Evolutionary conservation across 192 early-diverging fungal species (phyloP), one percentile per base, ranked within the genome.

Genomic region (Nowakowskiella sp.): DNA sequence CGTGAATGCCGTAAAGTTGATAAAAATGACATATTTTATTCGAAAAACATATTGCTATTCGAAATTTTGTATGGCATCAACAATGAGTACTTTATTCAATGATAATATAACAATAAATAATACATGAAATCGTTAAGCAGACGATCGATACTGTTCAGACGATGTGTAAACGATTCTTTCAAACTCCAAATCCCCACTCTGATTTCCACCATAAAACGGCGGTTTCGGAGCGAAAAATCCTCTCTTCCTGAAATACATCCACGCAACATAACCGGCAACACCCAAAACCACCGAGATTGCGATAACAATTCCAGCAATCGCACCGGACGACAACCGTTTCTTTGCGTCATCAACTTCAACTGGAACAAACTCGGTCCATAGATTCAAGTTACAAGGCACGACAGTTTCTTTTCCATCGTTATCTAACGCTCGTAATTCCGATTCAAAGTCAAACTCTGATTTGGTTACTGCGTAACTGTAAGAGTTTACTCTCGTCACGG

Each of bases 401-500:
- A 73, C 51, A 6, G 23, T 60, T 24, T 70, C 49, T 0, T 60
- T 63, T 9, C 67, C 67, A 49, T 66, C 63, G 50, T 70, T 80
- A 52, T 80, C 67, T 2, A 80, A 47, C 27, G 66, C 36, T 13
- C 48, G 64, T 19, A 74, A 47, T 0, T 55, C 50, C 0, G 44
- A 60, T 3, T 29, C 48, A 60, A 65, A 74, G 23, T 57, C 62
- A 36, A 46, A 58, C 36, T 65, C 33, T 0, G 39, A 44, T 24
- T 60, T 56, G 7, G 57, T 32, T 10, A 72, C 16, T 4, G 55
- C 53, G 49, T 70, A 57, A 13, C 62, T 30, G 58, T 72, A 80
- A 6, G 70, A 74, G 42, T 68, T 59, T 25, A 74, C 66, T 8
- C 77, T 63, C 32, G 65, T 64, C 3, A 51, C 22, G n/a, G 64